These are phyloP conservation scores for Chrysanthemum seticuspe DNA, from an alignment of 129 eudicot genomes.

Conservation along the genomic window DNA sequence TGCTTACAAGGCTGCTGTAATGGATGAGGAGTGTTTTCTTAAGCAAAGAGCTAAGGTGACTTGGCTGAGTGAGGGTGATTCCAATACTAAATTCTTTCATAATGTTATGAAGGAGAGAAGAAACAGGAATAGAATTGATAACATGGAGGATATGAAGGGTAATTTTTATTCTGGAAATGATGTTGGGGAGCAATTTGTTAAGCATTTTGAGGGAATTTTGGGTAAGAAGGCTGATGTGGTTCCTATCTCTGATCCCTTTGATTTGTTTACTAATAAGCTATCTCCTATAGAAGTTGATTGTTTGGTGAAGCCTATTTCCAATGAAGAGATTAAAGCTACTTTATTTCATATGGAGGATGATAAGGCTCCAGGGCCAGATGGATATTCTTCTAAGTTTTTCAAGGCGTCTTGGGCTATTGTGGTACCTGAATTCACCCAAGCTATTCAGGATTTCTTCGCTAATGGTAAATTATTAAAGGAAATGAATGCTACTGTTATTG, in stretches of 20 bases:
- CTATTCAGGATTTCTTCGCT: background rate
- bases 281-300: background rate
- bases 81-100: background rate
- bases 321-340: background rate
- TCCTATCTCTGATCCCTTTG: background rate
- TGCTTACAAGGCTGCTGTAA: no score
- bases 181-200: background rate
- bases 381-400: background rate
- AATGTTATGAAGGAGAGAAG: background rate
- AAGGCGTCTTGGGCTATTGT: background rate
- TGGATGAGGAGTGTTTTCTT: no score
- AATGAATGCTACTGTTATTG: background rate
- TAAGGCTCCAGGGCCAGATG: background rate
- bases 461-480: background rate
- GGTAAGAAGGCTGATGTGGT: background rate
- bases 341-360: background rate
- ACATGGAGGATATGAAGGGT: background rate
- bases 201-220: background rate
- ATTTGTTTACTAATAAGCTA: background rate
- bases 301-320: background rate
- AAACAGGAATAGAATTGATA: background rate
- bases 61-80: no score
- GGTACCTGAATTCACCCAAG: background rate
- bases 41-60: no score
- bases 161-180: background rate